phyloP scores from a whole-genome alignment of 2,329 filamentous ascomycete genomes.

The Cryphonectria carpinicola region DNA sequence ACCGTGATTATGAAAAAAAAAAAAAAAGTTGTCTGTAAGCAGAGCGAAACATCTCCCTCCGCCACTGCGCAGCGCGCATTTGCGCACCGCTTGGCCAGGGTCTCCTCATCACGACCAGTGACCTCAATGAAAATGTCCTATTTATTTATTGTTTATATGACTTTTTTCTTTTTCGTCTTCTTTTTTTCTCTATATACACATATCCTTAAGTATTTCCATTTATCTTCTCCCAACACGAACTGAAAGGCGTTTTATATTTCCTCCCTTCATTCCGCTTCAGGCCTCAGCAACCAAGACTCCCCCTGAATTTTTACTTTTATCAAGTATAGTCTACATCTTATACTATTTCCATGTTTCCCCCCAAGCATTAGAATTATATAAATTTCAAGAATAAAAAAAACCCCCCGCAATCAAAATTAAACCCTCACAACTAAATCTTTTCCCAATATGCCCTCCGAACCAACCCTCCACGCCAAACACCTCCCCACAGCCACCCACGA shows the following conservation, averaged over 20 bases:
- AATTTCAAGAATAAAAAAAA: too few species aligned
- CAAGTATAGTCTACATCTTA: too few species aligned
- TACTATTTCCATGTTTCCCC: too few species aligned
- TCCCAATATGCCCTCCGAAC: slow-evolving; percentile 15
- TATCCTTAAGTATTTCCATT: too few species aligned
- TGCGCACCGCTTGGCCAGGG: slow-evolving; percentile 6
- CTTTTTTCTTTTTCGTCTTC: neutral
- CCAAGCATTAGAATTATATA: too few species aligned
- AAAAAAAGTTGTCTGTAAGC: neutral
- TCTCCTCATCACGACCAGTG: neutral
- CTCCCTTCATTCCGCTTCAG: neutral
- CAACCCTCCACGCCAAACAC: slow-evolving; percentile 11
- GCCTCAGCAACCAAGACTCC: neutral
- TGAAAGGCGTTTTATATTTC: too few species aligned
- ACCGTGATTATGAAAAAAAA: neutral
- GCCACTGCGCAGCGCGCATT: slow-evolving; percentile 22
- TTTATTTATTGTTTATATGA: neutral
- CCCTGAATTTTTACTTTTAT: neutral
- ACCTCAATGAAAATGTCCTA: neutral
- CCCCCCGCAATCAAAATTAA: too few species aligned
- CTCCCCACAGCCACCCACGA: slow-evolving; percentile 24
- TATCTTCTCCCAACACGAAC: too few species aligned
- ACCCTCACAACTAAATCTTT: too few species aligned
- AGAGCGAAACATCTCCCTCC: neutral
- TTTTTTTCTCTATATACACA: neutral